Evolutionary conservation across 2,329 filamentous ascomycete species (phyloP), one percentile per base, ranked within the genome.

Genomic region (Beauveria asiatica): DNA sequence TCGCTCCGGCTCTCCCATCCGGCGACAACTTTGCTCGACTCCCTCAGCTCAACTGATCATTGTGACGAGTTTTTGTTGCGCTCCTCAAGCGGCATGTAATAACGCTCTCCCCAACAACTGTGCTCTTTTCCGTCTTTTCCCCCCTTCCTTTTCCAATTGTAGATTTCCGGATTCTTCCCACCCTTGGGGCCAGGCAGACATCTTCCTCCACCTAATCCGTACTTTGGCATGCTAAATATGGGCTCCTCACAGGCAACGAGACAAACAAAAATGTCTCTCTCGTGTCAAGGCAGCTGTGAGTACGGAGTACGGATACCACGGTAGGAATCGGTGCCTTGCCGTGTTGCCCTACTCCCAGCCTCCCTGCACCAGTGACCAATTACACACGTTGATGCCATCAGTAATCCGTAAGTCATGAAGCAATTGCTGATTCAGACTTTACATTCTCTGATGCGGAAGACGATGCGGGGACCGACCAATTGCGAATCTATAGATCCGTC

Each of bases 151-250:
- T 41, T 59, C 56, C 57, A 52, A 46, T 46, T 48, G 48, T 59
- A 59, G 49, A 53, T 33, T 25, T 46, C 7, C 16, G 23, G 25
- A 42, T 44, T 33, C 11, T 50, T 46, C 7, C n/a, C 21, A 33
- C 30, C 17, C 33, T 21, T 51, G 10, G 30, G 10, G 30, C 11
- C 30, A 51, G 27, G 27, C 21, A 53, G n/a, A 33, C 27, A 30
- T 13, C 25, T 46, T 30, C 33, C 46, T 9, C 37, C 37, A 9
- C 17, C n/a, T 3, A n/a, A n/a, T n/a, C n/a, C n/a, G n/a, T n/a
- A 30, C 48, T 46, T 13, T n/a, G 57, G 49, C 27, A 59, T 53
- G 57, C 33, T 9, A 52, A 59, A 46, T 52, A 46, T 53, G 57
- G 57, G 49, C 21, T 45, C n/a, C 13, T 52, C 57, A 45, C 41